Base-by-base conservation (phyloP, 2,329 filamentous ascomycete genomes). In the Pseudogymnoascus sp. region DNA sequence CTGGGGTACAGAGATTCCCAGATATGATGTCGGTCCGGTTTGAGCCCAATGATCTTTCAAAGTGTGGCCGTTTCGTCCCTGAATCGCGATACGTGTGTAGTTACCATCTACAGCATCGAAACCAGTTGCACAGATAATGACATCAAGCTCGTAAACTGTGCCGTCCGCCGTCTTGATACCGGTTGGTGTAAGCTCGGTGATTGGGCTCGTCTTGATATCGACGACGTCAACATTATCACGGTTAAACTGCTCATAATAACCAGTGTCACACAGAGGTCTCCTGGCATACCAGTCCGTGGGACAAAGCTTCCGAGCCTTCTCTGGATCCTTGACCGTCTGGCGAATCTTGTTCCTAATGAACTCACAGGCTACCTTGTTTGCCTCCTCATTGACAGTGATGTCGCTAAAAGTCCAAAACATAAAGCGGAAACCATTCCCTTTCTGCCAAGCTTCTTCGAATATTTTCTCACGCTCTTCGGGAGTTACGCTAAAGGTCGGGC, bases 51-150 rank as follows among this genome's bases (percentile, higher is more conserved):
- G 61, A 0, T 76, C 69, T 28, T 69, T 72, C 38, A 76, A 64
- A 0, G 64, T 70, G n/a, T 64, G 30, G 4, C 69, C 70, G 19
- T 69, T 55, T 4, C 68, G 63, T 4, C 74, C 73, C 19, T 66
- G 41, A 55, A 76, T 73, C 1, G 63, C 62, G 9, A 75, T 65
- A 9, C 66, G 66, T 23, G 66, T 72, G 60, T 73, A 73, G 36
- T 67, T 72, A 11, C 73, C 73, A 41, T 72, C 71, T 1, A 76
- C 66, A 0, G 73, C 72, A 61, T 79, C 76, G 61, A 76, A 80
- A 0, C 77, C 77, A 0, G 73, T 78, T 16, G 71, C 76, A 61
- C 60, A 63, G 41, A 67, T 64, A n/a, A 74, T 63, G 25, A 33
- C 30, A 35, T 35, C 33, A 35, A 35, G 33, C 12, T 35, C 33